Evolutionary conservation across 768 basidiomycete species (phyloP).

Genomic region (Chalciporus sphaerocephalus): DNA sequence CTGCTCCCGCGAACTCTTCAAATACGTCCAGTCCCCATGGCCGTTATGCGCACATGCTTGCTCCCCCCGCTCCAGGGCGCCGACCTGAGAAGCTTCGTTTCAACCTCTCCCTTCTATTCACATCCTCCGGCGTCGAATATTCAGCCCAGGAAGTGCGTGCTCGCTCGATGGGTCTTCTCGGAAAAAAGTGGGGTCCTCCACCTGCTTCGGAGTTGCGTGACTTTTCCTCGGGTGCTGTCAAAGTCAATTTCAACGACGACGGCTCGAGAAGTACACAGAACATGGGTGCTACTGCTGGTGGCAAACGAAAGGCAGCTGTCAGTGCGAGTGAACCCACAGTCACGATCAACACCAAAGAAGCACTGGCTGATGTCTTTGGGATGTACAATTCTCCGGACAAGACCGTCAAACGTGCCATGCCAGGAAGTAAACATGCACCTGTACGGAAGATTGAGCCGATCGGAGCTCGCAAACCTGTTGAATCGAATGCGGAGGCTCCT

Average conservation of each 20-base stretch:
- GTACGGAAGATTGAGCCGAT: constrained; percentile 63
- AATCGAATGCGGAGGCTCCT: constrained; percentile 32
- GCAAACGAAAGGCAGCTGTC: constrained; percentile 44
- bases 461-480: constrained; percentile 26
- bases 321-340: constrained; percentile 71
- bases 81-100: constrained; percentile 70
- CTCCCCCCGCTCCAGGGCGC: constrained; percentile 62
- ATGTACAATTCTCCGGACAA: constrained; percentile 94
- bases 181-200: constrained; percentile 81
- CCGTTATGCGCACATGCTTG: constrained; percentile 71
- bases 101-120: constrained; percentile 65
- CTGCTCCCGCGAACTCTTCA: constrained; percentile 34
- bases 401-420: constrained; percentile 49
- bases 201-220: constrained; percentile 38
- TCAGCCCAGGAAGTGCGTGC: constrained; percentile 82
- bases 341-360: constrained; percentile 96
- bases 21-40: constrained; percentile 34
- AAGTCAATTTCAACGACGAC: constrained; percentile 60
- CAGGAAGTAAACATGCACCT: constrained; percentile 72
- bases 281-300: constrained; percentile 29
- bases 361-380: constrained; percentile 87
- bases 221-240: constrained; percentile 34
- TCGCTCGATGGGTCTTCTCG: constrained; percentile 73
- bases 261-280: constrained; percentile 43
- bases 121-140: constrained; percentile 76